A percentile compares a stretch with the other conserved stretches of the same genome.
Conservation (phyloP, 805 yeast species). For the Yamadazyma kitorensis region DNA sequence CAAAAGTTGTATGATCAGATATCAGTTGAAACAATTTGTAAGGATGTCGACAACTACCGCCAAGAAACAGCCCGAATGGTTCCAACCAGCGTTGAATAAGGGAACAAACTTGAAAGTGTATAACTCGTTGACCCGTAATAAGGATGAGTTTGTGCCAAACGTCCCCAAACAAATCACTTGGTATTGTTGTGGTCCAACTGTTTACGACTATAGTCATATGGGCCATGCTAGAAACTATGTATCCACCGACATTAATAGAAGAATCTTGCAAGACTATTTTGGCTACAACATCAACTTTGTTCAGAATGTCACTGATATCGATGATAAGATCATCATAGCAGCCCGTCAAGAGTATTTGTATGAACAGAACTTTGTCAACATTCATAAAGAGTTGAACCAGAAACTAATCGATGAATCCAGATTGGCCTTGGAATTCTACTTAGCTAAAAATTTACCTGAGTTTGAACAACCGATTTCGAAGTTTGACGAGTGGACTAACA, state of each 20-base stretch:
- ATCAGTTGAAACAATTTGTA: constrained; percentile 8
- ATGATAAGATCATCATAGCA: constrained; percentile 91
- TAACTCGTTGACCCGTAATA: constrained; percentile 81
- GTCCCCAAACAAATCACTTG: constrained; percentile 69
- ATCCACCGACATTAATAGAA: constrained; percentile 86
- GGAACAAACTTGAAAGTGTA: constrained; percentile 52
- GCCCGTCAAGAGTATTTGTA: constrained; percentile 88
- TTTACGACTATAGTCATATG: constrained; percentile 94
- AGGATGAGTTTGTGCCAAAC: constrained; percentile 74
- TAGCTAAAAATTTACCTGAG: constrained; percentile 53
- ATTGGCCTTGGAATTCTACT: constrained; percentile 47
- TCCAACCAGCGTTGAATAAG: constrained; percentile 12
- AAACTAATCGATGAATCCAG: constrained; percentile 39
- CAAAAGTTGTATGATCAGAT: constrained; percentile 1
- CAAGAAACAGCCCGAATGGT: constrained; percentile 39
- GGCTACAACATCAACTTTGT: constrained; percentile 86
- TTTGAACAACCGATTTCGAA: constrained; percentile 22
- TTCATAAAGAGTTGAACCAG: constrained; percentile 24
- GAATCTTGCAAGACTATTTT: constrained; percentile 86
- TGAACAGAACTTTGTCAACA: constrained; percentile 47
- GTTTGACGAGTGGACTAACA: constrained; percentile 50
- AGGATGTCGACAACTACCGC: constrained; percentile 17
- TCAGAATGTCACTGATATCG: constrained; percentile 98
- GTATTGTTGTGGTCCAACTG: constrained; percentile 99
- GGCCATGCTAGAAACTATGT: constrained; percentile 99